Evolutionary conservation across 2,329 filamentous ascomycete species (phyloP).

Genomic region (Paraphaeosphaeria sporulosa): DNA sequence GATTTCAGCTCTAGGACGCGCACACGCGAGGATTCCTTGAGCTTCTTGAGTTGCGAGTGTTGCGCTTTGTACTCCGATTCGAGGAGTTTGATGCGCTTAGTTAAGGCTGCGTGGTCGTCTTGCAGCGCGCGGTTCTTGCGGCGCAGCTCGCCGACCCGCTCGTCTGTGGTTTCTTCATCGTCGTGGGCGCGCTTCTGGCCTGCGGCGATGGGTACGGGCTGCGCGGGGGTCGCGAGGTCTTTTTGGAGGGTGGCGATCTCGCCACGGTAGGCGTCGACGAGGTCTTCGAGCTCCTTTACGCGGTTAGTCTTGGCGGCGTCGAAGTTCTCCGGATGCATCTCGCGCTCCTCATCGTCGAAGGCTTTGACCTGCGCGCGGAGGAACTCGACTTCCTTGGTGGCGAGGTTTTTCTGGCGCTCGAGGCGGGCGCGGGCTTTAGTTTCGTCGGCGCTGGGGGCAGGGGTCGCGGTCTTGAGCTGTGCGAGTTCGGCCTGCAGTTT

Average conservation of each 20-base stretch:
- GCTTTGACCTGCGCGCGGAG: slow-evolving; percentile 90
- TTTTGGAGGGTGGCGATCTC: slow-evolving; percentile 79
- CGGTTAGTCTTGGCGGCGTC: slow-evolving; percentile 78
- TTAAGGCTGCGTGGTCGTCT: slow-evolving; percentile 73
- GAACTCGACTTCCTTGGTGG: slow-evolving; percentile 92
- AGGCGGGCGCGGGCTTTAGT: slow-evolving; percentile 75
- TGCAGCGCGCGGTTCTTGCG: slow-evolving; percentile 89
- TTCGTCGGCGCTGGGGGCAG: slow-evolving; percentile 58
- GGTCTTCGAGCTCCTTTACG: slow-evolving; percentile 81
- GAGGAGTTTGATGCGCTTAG: slow-evolving; percentile 74
- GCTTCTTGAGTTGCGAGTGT: slow-evolving; percentile 73
- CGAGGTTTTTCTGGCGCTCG: slow-evolving; percentile 84
- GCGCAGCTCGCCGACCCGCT: slow-evolving; percentile 81
- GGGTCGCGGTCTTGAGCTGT: slow-evolving; percentile 63
- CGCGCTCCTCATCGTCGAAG: slow-evolving; percentile 84
- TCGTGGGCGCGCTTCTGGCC: slow-evolving; percentile 71
- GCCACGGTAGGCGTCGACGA: slow-evolving; percentile 84
- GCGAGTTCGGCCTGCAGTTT: slow-evolving; percentile 74
- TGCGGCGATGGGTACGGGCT: slow-evolving; percentile 51
- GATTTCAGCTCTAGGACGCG: slow-evolving; percentile 85
- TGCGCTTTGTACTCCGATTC: slow-evolving; percentile 78
- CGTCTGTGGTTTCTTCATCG: slow-evolving; percentile 62
- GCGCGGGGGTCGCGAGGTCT: slow-evolving; percentile 75
- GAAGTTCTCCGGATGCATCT: slow-evolving; percentile 80
- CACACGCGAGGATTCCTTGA: slow-evolving; percentile 74